phyloP scores from a whole-genome alignment of 192 early-diverging fungal genomes.

The Diversispora eburnea region DNA sequence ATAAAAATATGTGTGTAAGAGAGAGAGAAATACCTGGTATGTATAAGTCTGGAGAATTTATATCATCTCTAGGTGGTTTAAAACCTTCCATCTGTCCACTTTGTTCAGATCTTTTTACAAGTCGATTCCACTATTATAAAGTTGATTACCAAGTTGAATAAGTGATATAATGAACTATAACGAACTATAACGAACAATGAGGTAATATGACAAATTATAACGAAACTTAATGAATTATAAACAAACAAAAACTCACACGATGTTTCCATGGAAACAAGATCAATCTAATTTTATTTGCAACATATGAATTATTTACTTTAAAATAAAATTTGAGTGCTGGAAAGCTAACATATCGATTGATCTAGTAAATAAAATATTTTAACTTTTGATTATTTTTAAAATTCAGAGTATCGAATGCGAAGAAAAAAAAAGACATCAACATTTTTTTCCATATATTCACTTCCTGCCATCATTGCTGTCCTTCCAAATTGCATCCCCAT shows the following conservation, averaged over 20 bases:
- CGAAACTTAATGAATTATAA: background rate
- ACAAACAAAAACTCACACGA: constrained; percentile 39
- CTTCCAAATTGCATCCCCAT: constrained; percentile 94
- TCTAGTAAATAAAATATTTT: constrained; percentile 39
- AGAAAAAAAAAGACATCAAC: constrained; percentile 43
- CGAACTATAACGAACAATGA: background rate
- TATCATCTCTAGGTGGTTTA: constrained; percentile 82
- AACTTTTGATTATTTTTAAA: background rate
- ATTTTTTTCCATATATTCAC: constrained; percentile 88
- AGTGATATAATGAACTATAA: background rate
- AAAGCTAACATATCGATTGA: constrained; percentile 81
- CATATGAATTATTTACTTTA: constrained; percentile 93
- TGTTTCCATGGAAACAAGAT: constrained; percentile 91
- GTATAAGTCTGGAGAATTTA: constrained; percentile 95
- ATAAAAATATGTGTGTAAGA: background rate
- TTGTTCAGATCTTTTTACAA: constrained; percentile 69
- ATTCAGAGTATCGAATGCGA: background rate
- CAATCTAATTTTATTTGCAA: constrained; percentile 79
- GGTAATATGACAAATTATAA: background rate
- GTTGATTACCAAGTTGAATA: constrained; percentile 67
- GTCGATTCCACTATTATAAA: constrained; percentile 69
- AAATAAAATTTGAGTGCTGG: constrained; percentile 89
- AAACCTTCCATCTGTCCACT: constrained; percentile 76
- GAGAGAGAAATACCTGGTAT: constrained; percentile 63
- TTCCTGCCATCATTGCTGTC: constrained; percentile 75